Evolutionary conservation across 139 green algal species (phyloP), one percentile per base, ranked within the genome.

Genomic region (Chlamydomonas asymmetrica): DNA sequence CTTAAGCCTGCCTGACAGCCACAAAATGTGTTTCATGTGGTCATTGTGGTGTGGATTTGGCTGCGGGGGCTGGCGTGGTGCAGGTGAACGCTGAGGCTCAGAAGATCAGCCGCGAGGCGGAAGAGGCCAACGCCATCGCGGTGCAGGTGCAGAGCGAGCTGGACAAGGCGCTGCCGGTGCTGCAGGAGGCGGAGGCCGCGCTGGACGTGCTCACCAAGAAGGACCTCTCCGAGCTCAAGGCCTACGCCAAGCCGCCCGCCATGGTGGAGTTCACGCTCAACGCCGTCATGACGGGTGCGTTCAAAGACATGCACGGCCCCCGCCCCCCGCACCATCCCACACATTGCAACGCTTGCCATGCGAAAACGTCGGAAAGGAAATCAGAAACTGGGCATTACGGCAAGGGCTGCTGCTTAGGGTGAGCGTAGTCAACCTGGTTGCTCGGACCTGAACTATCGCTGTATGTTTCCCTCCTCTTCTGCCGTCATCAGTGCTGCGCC

Each of bases 181-280:
- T 97, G 45, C 75, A 72, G 10, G 66, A 75, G 66, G 91, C 92
- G 18, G 86, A 93, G 76, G 92, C 88, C 29, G 92, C 92, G 16
- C 81, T 97, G 50, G 91, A 94, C 63, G 90, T 94, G 75, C 81
- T 97, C 45, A 95, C 88, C 31, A 95, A 95, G 88, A 95, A 95
- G 81, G 92, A 97, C 79, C 87, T 97, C 64, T 78, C 71, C 18
- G 91, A 97, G 80, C 74, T 97, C 18, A 97, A 97, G 79, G 88
- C 91, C 23, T 97, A 96, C 78, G 85, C 90, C 49, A 96, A 96
- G 81, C 93, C 93, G 39, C 93, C 93, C 18, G 75, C 88, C 5
- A 76, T 94, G 52, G 92, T 97, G 37, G 92, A 97, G 83, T 66
- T 95, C 37, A 93, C 89, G 6, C 83, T 97, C 40, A 76, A 76